Percentiles rank a stretch among this genome's conserved stretches.
Evolutionary conservation across 1,139 yeast species (phyloP).

Genomic region (Groenewaldozyma auringiensis): DNA sequence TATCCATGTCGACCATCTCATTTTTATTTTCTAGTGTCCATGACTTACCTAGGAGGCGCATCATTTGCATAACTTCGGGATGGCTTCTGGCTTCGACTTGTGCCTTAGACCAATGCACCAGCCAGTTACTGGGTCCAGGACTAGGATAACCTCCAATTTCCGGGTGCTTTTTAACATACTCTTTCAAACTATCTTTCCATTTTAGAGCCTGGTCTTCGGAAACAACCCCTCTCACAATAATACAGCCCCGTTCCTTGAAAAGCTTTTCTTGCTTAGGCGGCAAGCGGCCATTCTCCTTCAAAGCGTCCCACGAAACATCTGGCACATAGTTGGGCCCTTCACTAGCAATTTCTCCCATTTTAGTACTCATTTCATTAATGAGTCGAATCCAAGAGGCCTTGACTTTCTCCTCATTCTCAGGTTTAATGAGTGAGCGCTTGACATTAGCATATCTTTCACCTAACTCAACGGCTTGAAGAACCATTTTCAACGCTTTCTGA

Average conservation of each 20-base stretch:
- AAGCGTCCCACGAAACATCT: conserved; percentile 3
- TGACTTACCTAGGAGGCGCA: conserved; percentile 31
- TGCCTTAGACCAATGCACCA: conserved; percentile 35
- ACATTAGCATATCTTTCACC: conserved; percentile 4
- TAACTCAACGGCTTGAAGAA: conserved; percentile 1
- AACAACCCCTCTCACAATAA: conserved; percentile 7
- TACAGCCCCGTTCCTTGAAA: conserved; percentile 8
- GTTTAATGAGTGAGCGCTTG: conserved; percentile 4
- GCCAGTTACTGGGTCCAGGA: conserved; percentile 2
- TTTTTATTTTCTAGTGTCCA: conserved; percentile 26
- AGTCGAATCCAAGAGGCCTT: conserved; percentile 6
- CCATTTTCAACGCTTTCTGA: neutral
- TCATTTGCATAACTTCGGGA: conserved; percentile 33
- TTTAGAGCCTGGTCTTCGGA: conserved; percentile 5
- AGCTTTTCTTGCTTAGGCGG: conserved; percentile 5
- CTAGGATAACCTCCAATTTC: neutral
- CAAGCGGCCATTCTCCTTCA: neutral
- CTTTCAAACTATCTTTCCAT: conserved; percentile 3
- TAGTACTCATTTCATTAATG: conserved; percentile 2
- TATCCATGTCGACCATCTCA: conserved; percentile 26
- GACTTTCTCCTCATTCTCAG: conserved; percentile 2
- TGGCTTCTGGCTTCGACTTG: conserved; percentile 41
- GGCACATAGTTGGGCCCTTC: conserved; percentile 7
- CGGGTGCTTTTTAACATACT: conserved; percentile 5
- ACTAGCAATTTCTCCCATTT: conserved; percentile 4